Base-by-base conservation (phyloP, 148 eudicot species). In the Selenicereus undatus region DNA sequence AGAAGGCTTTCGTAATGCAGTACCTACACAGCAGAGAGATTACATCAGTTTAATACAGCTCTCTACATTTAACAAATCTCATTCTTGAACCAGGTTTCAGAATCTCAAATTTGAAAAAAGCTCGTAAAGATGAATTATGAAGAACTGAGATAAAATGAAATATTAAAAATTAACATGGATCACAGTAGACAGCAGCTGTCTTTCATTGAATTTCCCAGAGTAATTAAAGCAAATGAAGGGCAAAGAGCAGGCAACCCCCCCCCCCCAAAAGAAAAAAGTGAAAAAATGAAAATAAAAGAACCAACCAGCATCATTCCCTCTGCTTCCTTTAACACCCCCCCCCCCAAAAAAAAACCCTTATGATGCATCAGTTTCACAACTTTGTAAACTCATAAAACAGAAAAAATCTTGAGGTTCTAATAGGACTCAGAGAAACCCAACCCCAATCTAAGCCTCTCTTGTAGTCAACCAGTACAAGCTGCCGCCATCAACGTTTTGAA, bases 1-100 rank as follows among this genome's bases (percentile, higher is more conserved):
- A 86, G 84, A 88, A 87, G 29, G 91, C 90, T 84, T 90, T 88
- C 60, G 90, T 90, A 71, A 90, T 83, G 11, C 90, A 90, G 87
- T 90, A 90, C 92, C 92, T 90, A 77, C 82, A 86, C 43, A 60
- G 17, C 32, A 66, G 72, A 24, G 80, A 39, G 32, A 80, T 75
- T 16, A 51, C 21, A 43, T 72, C 74, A 76, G 11, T 68, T 16
- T 73, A 48, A 36, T 26, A 13, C 21, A 8, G 30, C 20, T 45
- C 71, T 4, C 71, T 66, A 27, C 35, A 27, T 27, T 5, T 24
- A 66, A 13, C 30, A 66, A 62, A 62, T 62, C 26, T n/a, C 24
- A 24, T 62, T 62, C n/a, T 24, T 21, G 68, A 7, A 7, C 10
- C 68, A 22, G 68, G 68, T n/a, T 62, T 62, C 27, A 7, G 68